Conservation (phyloP, 306 rosid species). For the Macrotyloma uniflorum region DNA sequence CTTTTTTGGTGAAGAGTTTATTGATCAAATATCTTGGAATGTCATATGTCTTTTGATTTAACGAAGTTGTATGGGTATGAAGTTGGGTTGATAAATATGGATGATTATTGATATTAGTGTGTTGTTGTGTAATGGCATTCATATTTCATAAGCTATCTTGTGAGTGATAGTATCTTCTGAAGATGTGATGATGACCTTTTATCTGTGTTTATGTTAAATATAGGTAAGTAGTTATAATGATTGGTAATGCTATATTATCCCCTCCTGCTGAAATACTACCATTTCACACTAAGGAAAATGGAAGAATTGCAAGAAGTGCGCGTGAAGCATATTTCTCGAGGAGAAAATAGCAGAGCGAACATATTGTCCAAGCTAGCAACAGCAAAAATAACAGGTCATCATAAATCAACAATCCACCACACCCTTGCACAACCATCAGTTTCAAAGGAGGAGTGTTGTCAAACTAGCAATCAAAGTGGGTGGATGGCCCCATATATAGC, state of each 20-base stretch:
- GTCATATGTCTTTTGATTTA: conserved; percentile 36
- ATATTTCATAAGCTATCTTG: conserved; percentile 36
- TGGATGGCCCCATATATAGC: too few species aligned
- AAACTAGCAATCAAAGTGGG: too few species aligned
- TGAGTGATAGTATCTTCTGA: conserved; percentile 33
- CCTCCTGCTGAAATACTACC: too few species aligned
- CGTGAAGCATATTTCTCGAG: too few species aligned
- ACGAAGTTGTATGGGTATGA: conserved; percentile 33
- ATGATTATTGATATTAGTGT: conserved; percentile 38
- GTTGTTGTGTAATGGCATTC: conserved; percentile 31
- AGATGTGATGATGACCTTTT: conserved; percentile 40
- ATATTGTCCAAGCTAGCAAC: too few species aligned
- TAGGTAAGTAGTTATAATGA: conserved; percentile 26
- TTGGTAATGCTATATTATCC: not conserved
- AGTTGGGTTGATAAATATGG: conserved; percentile 38
- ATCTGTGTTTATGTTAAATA: conserved; percentile 18
- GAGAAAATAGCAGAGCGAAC: too few species aligned
- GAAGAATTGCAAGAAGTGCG: too few species aligned
- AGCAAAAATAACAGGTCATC: too few species aligned
- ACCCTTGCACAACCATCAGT: too few species aligned
- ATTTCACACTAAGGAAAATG: too few species aligned
- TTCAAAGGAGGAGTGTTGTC: too few species aligned
- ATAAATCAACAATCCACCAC: too few species aligned
- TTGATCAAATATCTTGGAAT: conserved; percentile 63
- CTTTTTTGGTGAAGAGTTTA: conserved; percentile 52